Evolutionary conservation across 176 grass and related monocot genomes (phyloP), one percentile per base, ranked within the genome.

Genomic region (Elymus sibiricus): DNA sequence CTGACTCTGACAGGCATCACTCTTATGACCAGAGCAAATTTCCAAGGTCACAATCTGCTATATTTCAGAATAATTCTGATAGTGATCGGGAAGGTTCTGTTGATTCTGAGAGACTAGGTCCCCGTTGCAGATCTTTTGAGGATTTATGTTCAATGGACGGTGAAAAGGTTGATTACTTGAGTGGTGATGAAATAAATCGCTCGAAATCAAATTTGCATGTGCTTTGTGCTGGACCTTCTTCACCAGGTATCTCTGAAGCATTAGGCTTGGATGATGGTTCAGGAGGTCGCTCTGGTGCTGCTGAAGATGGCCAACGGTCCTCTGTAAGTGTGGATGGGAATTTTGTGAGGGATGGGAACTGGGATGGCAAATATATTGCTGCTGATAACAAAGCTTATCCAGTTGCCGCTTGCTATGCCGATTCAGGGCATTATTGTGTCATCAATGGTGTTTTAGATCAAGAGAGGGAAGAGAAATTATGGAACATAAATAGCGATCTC

Each of bases 41-140:
- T 90, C 66, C 77, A 85, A 91, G 86, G 82, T 93, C 90, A 27
- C 91, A 90, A 8, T 95, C 86, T 85, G 80, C 76, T 70, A 62
- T 83, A 82, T 89, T 88, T 67, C 85, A 78, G 83, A 86, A 83
- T 61, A 53, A 85, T 85, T 39, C 46, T 5, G 42, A 63, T 56
- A 82, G 51, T 44, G 64, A 82, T 24, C 53, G 9, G 42, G 87
- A 85, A 71, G 84, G 68, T 31, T 84, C 84, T 91, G 70, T 44
- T 43, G 49, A 91, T 83, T 88, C 83, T 65, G 70, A 82, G 34
- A 63, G 49, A 13, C 51, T 85, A 70, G 65, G 64, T 34, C 79
- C 72, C 74, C 84, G 69, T 64, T 83, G 91, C 28, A 87, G 73
- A 79, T 93, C 94, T 83, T 79, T 82, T 51, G 81, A 91, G 28